These are phyloP conservation scores for Gnomoniopsis sp. DNA, from an alignment of 2,329 filamentous ascomycete genomes.

Conservation along the genomic window DNA sequence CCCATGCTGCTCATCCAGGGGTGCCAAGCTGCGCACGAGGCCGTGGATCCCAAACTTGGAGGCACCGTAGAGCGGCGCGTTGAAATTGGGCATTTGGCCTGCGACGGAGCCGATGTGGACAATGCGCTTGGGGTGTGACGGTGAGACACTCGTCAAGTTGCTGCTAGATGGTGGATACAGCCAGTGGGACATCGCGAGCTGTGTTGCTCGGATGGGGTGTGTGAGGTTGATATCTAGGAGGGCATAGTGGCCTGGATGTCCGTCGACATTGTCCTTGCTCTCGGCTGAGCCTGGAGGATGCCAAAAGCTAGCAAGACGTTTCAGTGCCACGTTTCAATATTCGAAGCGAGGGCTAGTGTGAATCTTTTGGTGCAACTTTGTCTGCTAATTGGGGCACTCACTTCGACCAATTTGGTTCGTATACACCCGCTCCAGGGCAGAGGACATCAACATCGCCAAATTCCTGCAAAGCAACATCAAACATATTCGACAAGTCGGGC, in stretches of 20 bases:
- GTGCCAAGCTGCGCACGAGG: slow-evolving; percentile 38
- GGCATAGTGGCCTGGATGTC: slow-evolving; percentile 27
- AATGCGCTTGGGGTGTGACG: slow-evolving; percentile 31
- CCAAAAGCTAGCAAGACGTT: slow-evolving; percentile 32
- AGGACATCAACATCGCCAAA: slow-evolving; percentile 40
- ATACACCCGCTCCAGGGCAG: slow-evolving; percentile 44
- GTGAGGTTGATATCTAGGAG: slow-evolving; percentile 38
- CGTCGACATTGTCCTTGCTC: slow-evolving; percentile 28
- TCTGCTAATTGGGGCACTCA: no score
- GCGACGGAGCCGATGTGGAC: slow-evolving; percentile 37
- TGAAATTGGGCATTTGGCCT: slow-evolving; percentile 31
- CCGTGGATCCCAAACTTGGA: slow-evolving; percentile 37
- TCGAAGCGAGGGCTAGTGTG: no score
- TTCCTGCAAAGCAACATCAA: slow-evolving; percentile 29
- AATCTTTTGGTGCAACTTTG: no score
- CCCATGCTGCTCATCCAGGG: slow-evolving; percentile 29
- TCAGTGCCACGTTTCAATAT: no score
- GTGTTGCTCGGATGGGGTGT: slow-evolving; percentile 38
- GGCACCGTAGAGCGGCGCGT: slow-evolving; percentile 35
- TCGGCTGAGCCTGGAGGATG: slow-evolving; percentile 34
- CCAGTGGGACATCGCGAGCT: slow-evolving; percentile 38
- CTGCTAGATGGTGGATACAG: slow-evolving; percentile 23
- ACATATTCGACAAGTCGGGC: slow-evolving; percentile 33
- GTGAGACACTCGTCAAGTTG: slow-evolving; percentile 19
- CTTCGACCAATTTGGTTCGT: slow-evolving; percentile 38